A percentile compares a stretch with the other conserved stretches of the same genome.
These are phyloP conservation scores for Capsicum rhomboideum DNA, from an alignment of 257 asterid genomes.

Conservation along the genomic window DNA sequence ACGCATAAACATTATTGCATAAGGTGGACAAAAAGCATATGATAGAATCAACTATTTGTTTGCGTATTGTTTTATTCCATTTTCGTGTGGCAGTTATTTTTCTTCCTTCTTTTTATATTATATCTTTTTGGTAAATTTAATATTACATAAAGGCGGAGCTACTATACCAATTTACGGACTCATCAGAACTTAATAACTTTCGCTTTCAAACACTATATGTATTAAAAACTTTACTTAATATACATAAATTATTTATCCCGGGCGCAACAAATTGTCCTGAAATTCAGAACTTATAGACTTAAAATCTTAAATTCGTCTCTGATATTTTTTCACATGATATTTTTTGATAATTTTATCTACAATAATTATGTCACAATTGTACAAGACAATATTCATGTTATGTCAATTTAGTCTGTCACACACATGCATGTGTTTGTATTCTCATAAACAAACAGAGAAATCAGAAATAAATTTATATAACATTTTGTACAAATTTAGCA, in stretches of 20 bases:
- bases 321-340: not conserved
- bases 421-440: not conserved
- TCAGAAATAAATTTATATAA: not conserved
- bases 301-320: not conserved
- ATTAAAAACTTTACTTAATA: not conserved
- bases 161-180: not conserved
- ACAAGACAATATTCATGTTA: not conserved
- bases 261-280: not conserved
- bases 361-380: not conserved
- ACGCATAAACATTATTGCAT: not conserved
- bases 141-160: not conserved
- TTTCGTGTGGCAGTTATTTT: not conserved
- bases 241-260: not conserved
- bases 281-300: not conserved
- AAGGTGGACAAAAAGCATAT: not conserved
- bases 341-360: not conserved
- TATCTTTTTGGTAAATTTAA: not conserved
- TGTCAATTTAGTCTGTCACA: not conserved
- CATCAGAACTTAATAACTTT: not conserved
- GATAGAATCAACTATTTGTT: not conserved
- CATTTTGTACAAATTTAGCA: not conserved
- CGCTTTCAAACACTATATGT: accelerated
- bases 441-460: not conserved
- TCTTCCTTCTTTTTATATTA: no score
- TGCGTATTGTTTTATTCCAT: not conserved